Conservation (phyloP, 2,329 filamentous ascomycete species). For the Alternaria ethzedia region DNA sequence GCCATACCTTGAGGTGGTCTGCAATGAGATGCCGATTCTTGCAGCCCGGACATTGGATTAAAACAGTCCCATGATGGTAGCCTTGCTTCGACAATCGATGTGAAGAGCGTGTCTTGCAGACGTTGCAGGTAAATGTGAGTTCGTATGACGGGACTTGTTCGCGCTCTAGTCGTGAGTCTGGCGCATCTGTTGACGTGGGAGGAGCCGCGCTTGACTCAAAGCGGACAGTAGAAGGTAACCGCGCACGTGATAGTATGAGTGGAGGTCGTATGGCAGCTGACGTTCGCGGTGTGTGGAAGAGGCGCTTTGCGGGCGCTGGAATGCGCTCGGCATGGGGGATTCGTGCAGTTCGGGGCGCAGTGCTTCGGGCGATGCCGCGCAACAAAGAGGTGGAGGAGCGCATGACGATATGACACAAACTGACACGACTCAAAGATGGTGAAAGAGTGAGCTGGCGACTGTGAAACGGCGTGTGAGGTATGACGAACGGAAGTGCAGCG, state of each 20-base stretch:
- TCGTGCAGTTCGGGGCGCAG: conserved; percentile 20
- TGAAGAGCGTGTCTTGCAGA: conserved; percentile 78
- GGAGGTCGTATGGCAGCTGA: conserved; percentile 26
- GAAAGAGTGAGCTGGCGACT: neutral
- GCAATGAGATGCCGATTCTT: conserved; percentile 88
- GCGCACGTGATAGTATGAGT: conserved; percentile 13
- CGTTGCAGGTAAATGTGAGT: conserved; percentile 90
- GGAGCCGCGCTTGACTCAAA: conserved; percentile 35
- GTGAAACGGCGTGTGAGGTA: neutral
- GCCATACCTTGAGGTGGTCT: conserved; percentile 75
- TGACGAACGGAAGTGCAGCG: neutral
- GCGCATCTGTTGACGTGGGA: conserved; percentile 36
- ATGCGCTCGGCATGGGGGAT: conserved; percentile 25
- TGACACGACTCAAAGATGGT: neutral
- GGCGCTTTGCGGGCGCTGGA: conserved; percentile 32
- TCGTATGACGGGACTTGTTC: conserved; percentile 73
- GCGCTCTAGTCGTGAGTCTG: conserved; percentile 45
- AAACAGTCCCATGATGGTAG: conserved; percentile 86
- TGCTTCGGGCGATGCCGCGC: conserved; percentile 28
- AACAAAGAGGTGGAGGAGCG: conserved; percentile 28
- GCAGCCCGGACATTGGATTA: conserved; percentile 88
- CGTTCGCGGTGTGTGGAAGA: conserved; percentile 40
- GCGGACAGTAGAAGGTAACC: conserved; percentile 21
- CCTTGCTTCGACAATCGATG: conserved; percentile 92
- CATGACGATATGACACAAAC: conserved; percentile 22